phyloP scores from a whole-genome alignment of 805 yeast species.

The Lipomyces sp. region DNA sequence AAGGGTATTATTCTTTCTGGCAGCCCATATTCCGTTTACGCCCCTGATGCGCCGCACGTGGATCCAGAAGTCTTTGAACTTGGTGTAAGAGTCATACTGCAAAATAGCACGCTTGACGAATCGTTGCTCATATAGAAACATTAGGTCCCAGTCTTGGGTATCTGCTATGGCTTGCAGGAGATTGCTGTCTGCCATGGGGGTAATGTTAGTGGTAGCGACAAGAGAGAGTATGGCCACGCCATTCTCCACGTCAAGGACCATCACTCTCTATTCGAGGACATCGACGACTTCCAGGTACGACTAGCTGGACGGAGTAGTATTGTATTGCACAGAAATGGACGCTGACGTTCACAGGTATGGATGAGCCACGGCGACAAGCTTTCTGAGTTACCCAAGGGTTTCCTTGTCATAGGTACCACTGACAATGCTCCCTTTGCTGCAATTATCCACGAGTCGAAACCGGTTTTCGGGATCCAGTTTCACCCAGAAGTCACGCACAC shows the following conservation, averaged over 20 bases:
- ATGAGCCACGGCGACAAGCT: constrained; percentile 99
- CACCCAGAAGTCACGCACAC: constrained; percentile 99
- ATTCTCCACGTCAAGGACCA: constrained; percentile 62
- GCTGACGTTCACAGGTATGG: constrained; percentile 63
- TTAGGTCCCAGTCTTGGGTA: constrained; percentile 84
- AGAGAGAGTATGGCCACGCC: constrained; percentile 98
- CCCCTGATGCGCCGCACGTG: constrained; percentile 94
- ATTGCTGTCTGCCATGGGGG: constrained; percentile 94
- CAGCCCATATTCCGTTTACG: constrained; percentile 97
- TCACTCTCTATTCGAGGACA: constrained; percentile 80
- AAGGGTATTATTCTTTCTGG: constrained; percentile 96
- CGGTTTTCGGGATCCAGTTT: constrained; percentile 94
- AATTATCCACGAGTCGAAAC: constrained; percentile 72
- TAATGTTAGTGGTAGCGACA: constrained; percentile 92
- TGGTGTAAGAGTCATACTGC: constrained; percentile 50
- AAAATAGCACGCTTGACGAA: not conserved
- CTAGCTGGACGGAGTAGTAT: not conserved
- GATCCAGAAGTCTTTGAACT: constrained; percentile 91
- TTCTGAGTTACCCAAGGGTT: constrained; percentile 85
- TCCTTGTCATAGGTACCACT: constrained; percentile 85
- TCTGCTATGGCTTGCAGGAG: constrained; percentile 99
- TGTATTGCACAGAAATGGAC: not conserved
- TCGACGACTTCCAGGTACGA: constrained; percentile 75
- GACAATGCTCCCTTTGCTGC: constrained; percentile 96
- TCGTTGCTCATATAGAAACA: not conserved